Percentiles rank a stretch among this genome's conserved stretches.
These are phyloP conservation scores for Phialophora verrucosa DNA, from an alignment of 2,329 filamentous ascomycete genomes.

Conservation along the genomic window DNA sequence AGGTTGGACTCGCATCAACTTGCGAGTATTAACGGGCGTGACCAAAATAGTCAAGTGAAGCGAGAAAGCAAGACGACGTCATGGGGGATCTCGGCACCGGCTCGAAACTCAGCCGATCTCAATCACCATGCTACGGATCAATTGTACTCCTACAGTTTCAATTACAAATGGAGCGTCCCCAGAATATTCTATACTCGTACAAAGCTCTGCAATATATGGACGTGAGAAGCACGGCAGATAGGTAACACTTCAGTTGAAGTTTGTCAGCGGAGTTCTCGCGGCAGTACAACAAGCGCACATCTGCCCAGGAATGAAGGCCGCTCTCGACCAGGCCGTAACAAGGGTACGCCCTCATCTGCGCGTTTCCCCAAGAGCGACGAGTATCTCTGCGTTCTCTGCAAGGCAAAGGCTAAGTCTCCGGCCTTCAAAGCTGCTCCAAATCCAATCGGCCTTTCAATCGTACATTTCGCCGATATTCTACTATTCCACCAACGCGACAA, in stretches of 20 bases:
- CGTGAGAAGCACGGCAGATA: neutral
- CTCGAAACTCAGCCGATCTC: neutral
- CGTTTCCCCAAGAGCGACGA: neutral
- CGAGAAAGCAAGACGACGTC: neutral
- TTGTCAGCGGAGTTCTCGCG: neutral
- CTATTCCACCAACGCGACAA: slow-evolving; percentile 15
- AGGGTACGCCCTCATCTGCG: slow-evolving; percentile 24
- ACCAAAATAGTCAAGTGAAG: neutral
- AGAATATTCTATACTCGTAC: neutral
- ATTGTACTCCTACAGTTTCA: neutral
- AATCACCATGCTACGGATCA: neutral
- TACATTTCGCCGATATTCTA: slow-evolving; percentile 16
- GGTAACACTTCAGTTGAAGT: neutral
- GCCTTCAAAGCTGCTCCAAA: slow-evolving; percentile 24
- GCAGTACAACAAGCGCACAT: neutral
- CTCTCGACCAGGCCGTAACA: slow-evolving; percentile 24
- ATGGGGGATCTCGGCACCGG: neutral
- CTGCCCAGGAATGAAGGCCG: slow-evolving; percentile 17
- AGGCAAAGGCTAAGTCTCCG: slow-evolving; percentile 16
- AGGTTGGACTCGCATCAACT: too few relatives aligned
- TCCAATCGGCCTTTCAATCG: slow-evolving; percentile 24
- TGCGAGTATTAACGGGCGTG: too few relatives aligned
- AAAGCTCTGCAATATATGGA: neutral
- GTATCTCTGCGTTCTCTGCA: neutral
- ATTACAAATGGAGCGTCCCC: neutral